These are phyloP conservation scores for Botrytis tulipae DNA, from an alignment of 2,329 filamentous ascomycete genomes.

Conservation along the genomic window DNA sequence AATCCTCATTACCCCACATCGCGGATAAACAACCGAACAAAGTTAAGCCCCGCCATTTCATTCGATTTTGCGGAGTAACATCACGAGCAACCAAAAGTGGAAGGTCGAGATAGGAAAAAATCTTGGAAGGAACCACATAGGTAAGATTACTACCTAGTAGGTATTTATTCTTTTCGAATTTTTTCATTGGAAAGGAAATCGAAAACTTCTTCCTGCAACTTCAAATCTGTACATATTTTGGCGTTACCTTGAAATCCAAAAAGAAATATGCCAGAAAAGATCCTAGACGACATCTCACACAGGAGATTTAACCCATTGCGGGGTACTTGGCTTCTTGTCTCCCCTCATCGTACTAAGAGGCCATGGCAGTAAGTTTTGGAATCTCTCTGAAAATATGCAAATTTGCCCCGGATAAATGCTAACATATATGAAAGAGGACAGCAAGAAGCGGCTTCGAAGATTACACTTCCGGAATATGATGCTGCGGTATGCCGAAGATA, in stretches of 20 bases:
- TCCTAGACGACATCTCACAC: constrained; percentile 95
- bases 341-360: constrained; percentile 91
- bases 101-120: background rate
- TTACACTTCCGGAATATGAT: constrained; percentile 76
- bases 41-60: background rate
- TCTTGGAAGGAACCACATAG: background rate
- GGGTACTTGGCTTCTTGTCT: constrained; percentile 89
- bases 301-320: constrained; percentile 89
- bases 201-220: background rate
- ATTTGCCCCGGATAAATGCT: constrained; percentile 3
- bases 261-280: constrained; percentile 63
- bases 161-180: background rate
- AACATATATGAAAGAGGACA: constrained; percentile 59
- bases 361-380: constrained; percentile 83
- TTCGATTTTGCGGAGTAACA: background rate
- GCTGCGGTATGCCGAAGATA: constrained; percentile 50
- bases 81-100: constrained; percentile 1
- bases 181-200: background rate
- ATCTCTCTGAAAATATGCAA: background rate
- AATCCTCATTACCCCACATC: constrained; percentile 5
- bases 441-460: constrained; percentile 69
- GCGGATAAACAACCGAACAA: background rate
- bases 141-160: background rate
- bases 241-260: background rate
- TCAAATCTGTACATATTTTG: background rate